A percentile compares a stretch with the other conserved stretches of the same genome.
Evolutionary conservation across 306 rosid genomes (phyloP).

Genomic region (Adenanthera pavonina): DNA sequence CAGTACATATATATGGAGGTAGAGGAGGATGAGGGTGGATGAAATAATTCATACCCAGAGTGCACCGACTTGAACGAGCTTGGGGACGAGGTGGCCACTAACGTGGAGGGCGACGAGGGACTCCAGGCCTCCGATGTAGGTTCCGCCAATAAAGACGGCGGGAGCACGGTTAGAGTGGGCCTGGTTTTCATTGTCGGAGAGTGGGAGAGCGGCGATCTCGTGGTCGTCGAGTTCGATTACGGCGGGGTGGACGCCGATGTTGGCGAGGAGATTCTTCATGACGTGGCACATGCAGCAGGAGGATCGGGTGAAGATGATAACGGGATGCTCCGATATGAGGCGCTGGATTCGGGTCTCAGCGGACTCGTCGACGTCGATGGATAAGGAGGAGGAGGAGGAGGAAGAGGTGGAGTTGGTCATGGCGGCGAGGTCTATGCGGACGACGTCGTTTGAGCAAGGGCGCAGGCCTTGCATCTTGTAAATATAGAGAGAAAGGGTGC

Average conservation of each 20-base stretch:
- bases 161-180: conserved; percentile 52
- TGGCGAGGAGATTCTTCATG: conserved; percentile 94
- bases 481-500: neutral
- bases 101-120: conserved; percentile 97
- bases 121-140: conserved; percentile 80
- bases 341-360: conserved; percentile 79
- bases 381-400: conserved; percentile 53
- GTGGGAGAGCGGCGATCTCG: conserved; percentile 79
- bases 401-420: conserved; percentile 30
- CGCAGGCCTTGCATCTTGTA: conserved; percentile 75
- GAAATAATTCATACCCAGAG: conserved; percentile 68
- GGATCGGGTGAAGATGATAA: conserved; percentile 82
- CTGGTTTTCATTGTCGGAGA: conserved; percentile 13
- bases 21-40: neutral
- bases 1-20: neutral
- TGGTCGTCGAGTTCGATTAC: conserved; percentile 92
- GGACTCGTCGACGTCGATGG: conserved; percentile 89
- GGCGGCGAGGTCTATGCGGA: conserved; percentile 60
- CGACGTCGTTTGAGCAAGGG: conserved; percentile 70
- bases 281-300: conserved; percentile 99
- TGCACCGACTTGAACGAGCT: conserved; percentile 87
- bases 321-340: conserved; percentile 92
- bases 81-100: conserved; percentile 90
- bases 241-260: conserved; percentile 90
- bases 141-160: conserved; percentile 82